phyloP scores from a whole-genome alignment of 1,284 basidiomycete species.

The Sporisorium sorghi region DNA sequence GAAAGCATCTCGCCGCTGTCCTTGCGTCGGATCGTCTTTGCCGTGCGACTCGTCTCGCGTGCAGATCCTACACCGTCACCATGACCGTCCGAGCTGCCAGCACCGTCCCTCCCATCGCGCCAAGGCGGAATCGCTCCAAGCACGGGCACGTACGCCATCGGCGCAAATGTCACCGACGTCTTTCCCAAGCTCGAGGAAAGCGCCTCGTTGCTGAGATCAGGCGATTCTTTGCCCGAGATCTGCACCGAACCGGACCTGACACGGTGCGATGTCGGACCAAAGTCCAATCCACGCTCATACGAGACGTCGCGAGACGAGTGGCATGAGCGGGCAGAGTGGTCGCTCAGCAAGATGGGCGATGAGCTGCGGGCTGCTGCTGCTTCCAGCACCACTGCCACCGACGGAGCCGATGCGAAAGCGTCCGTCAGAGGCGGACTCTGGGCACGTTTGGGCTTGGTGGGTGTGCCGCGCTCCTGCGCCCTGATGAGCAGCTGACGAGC shows the following conservation, averaged over 20 bases:
- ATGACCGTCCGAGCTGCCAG: slow-evolving; percentile 20
- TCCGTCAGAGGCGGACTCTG: slow-evolving; percentile 54
- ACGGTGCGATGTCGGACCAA: slow-evolving; percentile 16
- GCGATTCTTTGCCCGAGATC: slow-evolving; percentile 20
- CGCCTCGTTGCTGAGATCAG: slow-evolving; percentile 29
- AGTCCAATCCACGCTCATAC: slow-evolving; percentile 26
- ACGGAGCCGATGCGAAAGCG: slow-evolving; percentile 31
- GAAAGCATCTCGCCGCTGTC: slow-evolving; percentile 64
- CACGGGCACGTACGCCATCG: slow-evolving; percentile 44
- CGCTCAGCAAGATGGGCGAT: slow-evolving; percentile 34
- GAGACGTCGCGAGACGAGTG: slow-evolving; percentile 29
- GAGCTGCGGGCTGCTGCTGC: slow-evolving; percentile 37
- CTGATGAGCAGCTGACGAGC: slow-evolving; percentile 57
- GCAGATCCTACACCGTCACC: slow-evolving; percentile 10
- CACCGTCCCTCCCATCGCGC: slow-evolving; percentile 21
- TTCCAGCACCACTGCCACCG: slow-evolving; percentile 38
- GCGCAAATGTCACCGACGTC: slow-evolving; percentile 32
- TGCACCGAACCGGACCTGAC: slow-evolving; percentile 24
- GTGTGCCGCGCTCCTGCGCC: slow-evolving; percentile 61
- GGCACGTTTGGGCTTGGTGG: slow-evolving; percentile 56
- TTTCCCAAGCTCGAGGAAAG: slow-evolving; percentile 40
- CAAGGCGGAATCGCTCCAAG: slow-evolving; percentile 44
- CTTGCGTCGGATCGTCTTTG: slow-evolving; percentile 42
- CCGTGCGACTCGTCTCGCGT: slow-evolving; percentile 13
- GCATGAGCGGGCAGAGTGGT: slow-evolving; percentile 27